Evolutionary conservation across 2,329 filamentous ascomycete genomes (phyloP).

Genomic region (Acarospora socialis): DNA sequence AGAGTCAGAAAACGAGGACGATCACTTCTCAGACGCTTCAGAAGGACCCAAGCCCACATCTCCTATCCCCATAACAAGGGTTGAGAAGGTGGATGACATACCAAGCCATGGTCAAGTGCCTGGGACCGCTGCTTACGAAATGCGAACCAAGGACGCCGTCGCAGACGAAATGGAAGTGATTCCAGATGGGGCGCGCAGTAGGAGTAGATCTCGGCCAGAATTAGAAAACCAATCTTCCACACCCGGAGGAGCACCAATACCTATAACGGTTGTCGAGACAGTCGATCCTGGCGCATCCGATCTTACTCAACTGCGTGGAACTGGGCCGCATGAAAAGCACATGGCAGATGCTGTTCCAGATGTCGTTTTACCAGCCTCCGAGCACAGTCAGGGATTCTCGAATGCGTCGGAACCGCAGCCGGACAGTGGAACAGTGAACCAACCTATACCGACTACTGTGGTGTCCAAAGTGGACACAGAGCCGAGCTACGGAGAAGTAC

Average conservation of each 20-base stretch:
- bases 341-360: conserved; percentile 47
- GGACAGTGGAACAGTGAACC: conserved; percentile 7
- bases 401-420: conserved; percentile 12
- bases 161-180: conserved; percentile 50
- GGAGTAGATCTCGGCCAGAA: conserved; percentile 28
- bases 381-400: conserved; percentile 21
- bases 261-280: conserved; percentile 47
- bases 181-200: conserved; percentile 28
- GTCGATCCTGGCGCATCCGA: conserved; percentile 42
- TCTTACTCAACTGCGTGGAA: conserved; percentile 49
- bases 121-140: conserved; percentile 45
- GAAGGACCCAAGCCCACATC: conserved; percentile 39
- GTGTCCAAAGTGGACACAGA: conserved; percentile 30
- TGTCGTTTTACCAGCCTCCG: conserved; percentile 36
- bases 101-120: conserved; percentile 48
- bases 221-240: conserved; percentile 32
- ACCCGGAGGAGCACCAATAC: conserved; percentile 39
- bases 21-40: conserved; percentile 52
- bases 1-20: conserved; percentile 39
- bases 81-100: conserved; percentile 44
- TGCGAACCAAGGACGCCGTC: conserved; percentile 43
- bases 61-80: conserved; percentile 45
- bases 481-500: conserved; percentile 22
- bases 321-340: conserved; percentile 40
- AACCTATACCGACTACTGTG: conserved; percentile 28